Evolutionary conservation across 1,284 basidiomycete genomes (phyloP).

Genomic region (Ceratorhiza oryzae-sativae): DNA sequence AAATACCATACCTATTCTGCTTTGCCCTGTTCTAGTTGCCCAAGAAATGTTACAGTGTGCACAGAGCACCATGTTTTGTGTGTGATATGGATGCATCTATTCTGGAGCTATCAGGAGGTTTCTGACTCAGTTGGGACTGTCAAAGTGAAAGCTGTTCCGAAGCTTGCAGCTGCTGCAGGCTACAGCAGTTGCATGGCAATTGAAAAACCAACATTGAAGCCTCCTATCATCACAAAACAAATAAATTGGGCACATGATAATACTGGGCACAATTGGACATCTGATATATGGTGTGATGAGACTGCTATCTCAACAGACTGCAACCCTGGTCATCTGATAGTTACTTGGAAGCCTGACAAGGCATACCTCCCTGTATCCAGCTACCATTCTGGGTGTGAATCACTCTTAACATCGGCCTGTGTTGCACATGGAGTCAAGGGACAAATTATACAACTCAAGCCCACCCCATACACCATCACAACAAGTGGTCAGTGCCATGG

Average conservation of each 20-base stretch:
- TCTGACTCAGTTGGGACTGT: neutral
- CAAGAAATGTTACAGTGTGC: neutral
- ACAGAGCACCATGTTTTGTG: neutral
- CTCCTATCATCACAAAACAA: neutral
- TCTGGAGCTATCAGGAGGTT: neutral
- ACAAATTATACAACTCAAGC: neutral
- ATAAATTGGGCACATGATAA: slow-evolving; percentile 3
- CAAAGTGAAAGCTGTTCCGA: neutral
- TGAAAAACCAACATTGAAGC: neutral
- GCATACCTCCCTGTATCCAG: slow-evolving; percentile 18
- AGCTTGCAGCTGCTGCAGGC: neutral
- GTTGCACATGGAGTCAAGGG: slow-evolving; percentile 9
- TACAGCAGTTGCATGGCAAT: neutral
- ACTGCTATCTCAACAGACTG: neutral
- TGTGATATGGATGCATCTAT: neutral
- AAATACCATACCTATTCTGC: neutral
- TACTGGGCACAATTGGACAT: neutral
- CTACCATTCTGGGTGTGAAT: slow-evolving; percentile 1
- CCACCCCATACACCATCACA: neutral
- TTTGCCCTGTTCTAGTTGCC: neutral
- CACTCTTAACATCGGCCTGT: neutral
- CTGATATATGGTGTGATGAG: slow-evolving; percentile 12
- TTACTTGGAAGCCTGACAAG: neutral
- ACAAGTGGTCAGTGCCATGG: neutral
- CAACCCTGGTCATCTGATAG: neutral